Conservation (phyloP, 164 flowering plant species). For the Dillenia suffruticosa region DNA sequence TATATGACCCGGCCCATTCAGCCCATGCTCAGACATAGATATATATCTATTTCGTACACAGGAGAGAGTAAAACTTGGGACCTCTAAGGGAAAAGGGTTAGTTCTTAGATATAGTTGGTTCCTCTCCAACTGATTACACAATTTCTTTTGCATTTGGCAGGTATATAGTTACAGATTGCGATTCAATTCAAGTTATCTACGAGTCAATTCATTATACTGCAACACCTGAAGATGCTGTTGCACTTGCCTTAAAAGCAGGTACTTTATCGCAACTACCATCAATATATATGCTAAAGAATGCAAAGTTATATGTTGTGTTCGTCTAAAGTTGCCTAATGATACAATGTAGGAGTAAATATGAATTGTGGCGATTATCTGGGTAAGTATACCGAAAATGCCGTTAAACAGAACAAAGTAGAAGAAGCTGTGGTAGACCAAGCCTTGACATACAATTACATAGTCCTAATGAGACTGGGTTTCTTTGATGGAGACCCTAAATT, state of each 20-base stretch:
- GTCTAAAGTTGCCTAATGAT: background rate
- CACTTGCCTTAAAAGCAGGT: conserved; percentile 64
- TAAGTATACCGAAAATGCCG: conserved; percentile 44
- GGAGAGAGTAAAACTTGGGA: too few relatives aligned
- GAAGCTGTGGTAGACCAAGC: conserved; percentile 45
- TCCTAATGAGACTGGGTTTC: conserved; percentile 70
- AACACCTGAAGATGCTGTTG: conserved; percentile 70
- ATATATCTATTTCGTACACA: too few relatives aligned
- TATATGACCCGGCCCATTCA: too few relatives aligned
- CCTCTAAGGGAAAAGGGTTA: too few relatives aligned
- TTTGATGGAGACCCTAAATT: conserved; percentile 53
- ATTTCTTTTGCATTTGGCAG: conserved; percentile 19
- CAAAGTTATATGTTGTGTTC: too few relatives aligned
- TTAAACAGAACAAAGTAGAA: conserved; percentile 33
- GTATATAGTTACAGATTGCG: conserved; percentile 76
- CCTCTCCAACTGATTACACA: too few relatives aligned
- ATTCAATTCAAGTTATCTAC: conserved; percentile 41
- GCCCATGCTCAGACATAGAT: too few relatives aligned
- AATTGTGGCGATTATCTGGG: conserved; percentile 51
- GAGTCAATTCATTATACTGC: conserved; percentile 33
- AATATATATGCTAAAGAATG: too few relatives aligned
- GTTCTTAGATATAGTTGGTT: too few relatives aligned
- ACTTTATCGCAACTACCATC: too few relatives aligned
- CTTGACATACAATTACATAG: conserved; percentile 40
- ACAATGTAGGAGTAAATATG: conserved; percentile 54